Percentiles rank a stretch among this genome's conserved stretches.
These are phyloP conservation scores for Elsinoe fawcettii DNA, from an alignment of 2,329 filamentous ascomycete species.

Conservation along the genomic window DNA sequence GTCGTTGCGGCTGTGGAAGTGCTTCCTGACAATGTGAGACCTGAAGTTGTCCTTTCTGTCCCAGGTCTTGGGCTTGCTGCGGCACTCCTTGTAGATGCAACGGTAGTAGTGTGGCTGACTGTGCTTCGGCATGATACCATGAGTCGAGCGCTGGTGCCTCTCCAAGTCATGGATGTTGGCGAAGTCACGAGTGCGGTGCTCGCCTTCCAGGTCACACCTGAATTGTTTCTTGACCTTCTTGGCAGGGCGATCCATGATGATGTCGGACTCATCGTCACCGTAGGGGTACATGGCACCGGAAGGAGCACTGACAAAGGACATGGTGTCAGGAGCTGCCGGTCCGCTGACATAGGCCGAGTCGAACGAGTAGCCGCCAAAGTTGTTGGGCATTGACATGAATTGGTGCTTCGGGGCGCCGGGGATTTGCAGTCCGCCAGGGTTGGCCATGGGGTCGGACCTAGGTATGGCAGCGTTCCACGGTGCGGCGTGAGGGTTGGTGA, in stretches of 20 bases:
- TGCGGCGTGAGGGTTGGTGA: conserved; percentile 1
- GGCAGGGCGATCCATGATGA: conserved; percentile 57
- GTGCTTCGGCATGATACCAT: conserved; percentile 43
- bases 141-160: conserved; percentile 68
- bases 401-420: conserved; percentile 6
- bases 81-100: conserved; percentile 53
- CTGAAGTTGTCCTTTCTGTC: conserved; percentile 80
- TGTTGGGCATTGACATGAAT: conserved; percentile 13
- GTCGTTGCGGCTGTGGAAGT: conserved; percentile 32
- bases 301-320: conserved; percentile 6
- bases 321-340: conserved; percentile 7
- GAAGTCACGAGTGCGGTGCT: conserved; percentile 58
- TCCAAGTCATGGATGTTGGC: conserved; percentile 72
- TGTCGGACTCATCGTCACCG: conserved; percentile 15
- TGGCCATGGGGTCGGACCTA: not conserved
- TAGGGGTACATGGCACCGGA: conserved; percentile 2
- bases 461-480: conserved; percentile 14
- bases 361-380: conserved; percentile 7
- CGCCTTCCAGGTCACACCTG: conserved; percentile 52
- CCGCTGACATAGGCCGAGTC: conserved; percentile 13
- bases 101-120: conserved; percentile 48
- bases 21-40: conserved; percentile 65
- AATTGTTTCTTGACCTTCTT: conserved; percentile 57
- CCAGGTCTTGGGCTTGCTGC: conserved; percentile 61
- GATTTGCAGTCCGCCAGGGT: not conserved